Conservation (phyloP, 208 protist species). For the Leptomonas seymouri region DNA sequence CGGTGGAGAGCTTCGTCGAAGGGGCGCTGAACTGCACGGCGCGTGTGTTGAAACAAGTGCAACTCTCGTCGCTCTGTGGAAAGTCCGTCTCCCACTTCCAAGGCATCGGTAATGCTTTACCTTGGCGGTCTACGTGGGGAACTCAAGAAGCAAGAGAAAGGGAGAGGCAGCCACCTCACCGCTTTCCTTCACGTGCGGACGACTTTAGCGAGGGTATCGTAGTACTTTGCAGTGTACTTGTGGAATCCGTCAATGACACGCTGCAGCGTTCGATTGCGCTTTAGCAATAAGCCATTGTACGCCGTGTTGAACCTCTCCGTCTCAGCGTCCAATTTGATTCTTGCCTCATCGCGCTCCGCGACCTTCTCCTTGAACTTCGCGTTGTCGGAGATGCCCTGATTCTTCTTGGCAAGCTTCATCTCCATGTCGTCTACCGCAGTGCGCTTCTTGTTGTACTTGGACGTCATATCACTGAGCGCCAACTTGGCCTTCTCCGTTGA, state of each 20-base stretch:
- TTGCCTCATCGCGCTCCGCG: slow-evolving; percentile 40
- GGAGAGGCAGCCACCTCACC: too few relatives aligned
- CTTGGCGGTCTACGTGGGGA: too few relatives aligned
- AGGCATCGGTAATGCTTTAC: too few relatives aligned
- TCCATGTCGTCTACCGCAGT: slow-evolving; percentile 41
- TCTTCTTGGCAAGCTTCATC: slow-evolving; percentile 69
- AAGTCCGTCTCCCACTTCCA: too few relatives aligned
- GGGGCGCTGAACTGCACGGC: too few relatives aligned
- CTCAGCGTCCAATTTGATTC: slow-evolving; percentile 34
- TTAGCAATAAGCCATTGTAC: slow-evolving; percentile 32
- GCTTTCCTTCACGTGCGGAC: slow-evolving; percentile 12
- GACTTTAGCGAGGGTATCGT: slow-evolving; percentile 17
- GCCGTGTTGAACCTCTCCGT: slow-evolving; percentile 21
- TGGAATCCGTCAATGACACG: slow-evolving; percentile 31
- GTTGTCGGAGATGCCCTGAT: slow-evolving; percentile 49
- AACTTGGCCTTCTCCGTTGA: slow-evolving; percentile 23
- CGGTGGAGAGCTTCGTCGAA: too few relatives aligned
- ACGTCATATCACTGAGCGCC: slow-evolving; percentile 27
- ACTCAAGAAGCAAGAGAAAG: too few relatives aligned
- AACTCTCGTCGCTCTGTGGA: too few relatives aligned
- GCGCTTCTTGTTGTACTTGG: slow-evolving; percentile 47
- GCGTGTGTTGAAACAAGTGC: too few relatives aligned
- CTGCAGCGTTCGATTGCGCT: slow-evolving; percentile 37
- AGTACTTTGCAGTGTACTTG: slow-evolving; percentile 43
- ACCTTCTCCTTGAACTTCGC: slow-evolving; percentile 47